A percentile compares a stretch with the other conserved stretches of the same genome.
Conservation (phyloP, 2,329 filamentous ascomycete species). For the Xylariaceae sp. region DNA sequence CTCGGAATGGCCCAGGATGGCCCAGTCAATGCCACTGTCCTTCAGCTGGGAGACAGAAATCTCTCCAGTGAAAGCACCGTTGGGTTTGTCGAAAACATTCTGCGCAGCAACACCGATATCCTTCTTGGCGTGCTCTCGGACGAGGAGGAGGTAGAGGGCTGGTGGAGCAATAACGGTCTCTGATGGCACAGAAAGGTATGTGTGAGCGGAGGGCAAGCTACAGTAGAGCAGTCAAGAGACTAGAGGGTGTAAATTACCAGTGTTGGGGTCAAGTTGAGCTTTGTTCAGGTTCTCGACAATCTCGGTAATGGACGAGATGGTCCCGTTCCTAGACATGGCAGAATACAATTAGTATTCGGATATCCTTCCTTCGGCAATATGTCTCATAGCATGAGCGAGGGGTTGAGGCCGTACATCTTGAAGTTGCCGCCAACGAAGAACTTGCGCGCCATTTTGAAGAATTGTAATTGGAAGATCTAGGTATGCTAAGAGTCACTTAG, state of each 20-base stretch:
- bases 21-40: constrained; percentile 85
- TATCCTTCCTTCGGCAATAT: too few relatives aligned
- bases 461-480: constrained; percentile 26
- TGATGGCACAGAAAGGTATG: constrained; percentile 30
- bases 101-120: constrained; percentile 86
- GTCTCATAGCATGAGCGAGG: too few relatives aligned
- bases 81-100: constrained; percentile 96
- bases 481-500: not conserved
- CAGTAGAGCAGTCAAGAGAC: not conserved
- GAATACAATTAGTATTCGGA: constrained; percentile 10
- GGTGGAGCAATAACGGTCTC: constrained; percentile 96
- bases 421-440: constrained; percentile 99
- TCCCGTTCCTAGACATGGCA: constrained; percentile 72
- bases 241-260: constrained; percentile 49
- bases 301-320: constrained; percentile 79
- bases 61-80: constrained; percentile 96
- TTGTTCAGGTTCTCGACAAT: constrained; percentile 89
- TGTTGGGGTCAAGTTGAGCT: constrained; percentile 72
- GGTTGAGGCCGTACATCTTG: constrained; percentile 84
- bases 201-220: constrained; percentile 8
- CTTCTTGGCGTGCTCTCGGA: constrained; percentile 71
- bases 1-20: constrained; percentile 92
- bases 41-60: constrained; percentile 88
- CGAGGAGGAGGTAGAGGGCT: constrained; percentile 81
- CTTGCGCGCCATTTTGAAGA: constrained; percentile 80